Evolutionary conservation across 1,284 basidiomycete genomes (phyloP).

Genomic region (Cutaneotrichosporon mucoides): DNA sequence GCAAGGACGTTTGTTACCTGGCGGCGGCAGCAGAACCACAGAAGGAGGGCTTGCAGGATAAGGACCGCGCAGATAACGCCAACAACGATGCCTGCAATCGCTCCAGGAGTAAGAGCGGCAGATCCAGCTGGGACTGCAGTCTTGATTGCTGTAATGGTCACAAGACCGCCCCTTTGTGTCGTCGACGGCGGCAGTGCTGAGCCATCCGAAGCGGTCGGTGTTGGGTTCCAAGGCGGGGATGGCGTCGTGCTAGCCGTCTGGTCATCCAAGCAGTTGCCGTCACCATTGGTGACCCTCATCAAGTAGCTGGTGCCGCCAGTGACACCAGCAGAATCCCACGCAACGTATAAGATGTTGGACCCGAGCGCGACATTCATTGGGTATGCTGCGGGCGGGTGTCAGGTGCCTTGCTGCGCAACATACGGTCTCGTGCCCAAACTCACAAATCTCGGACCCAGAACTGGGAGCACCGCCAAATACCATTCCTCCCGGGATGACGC

Average conservation of each 20-base stretch:
- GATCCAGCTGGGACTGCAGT: background rate
- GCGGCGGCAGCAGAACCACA: slow-evolving; percentile 43
- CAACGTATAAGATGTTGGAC: slow-evolving; percentile 32
- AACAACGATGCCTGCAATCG: slow-evolving; percentile 41
- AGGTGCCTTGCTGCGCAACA: background rate
- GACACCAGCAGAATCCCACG: slow-evolving; percentile 28
- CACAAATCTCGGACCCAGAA: background rate
- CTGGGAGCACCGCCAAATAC: slow-evolving; percentile 15
- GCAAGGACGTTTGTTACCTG: slow-evolving; percentile 29
- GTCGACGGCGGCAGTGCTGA: too few species aligned
- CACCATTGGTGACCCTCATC: slow-evolving; percentile 9
- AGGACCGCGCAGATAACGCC: slow-evolving; percentile 31
- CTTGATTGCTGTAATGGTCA: too few species aligned
- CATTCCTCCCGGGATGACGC: slow-evolving; percentile 42
- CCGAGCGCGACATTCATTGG: slow-evolving; percentile 35
- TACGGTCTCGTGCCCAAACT: background rate
- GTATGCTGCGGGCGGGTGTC: slow-evolving; percentile 19
- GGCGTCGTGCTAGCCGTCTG: slow-evolving; percentile 34
- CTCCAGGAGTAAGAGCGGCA: slow-evolving; percentile 15
- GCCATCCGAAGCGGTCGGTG: slow-evolving; percentile 2
- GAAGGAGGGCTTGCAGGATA: slow-evolving; percentile 27
- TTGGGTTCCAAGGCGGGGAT: slow-evolving; percentile 7
- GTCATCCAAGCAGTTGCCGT: slow-evolving; percentile 28
- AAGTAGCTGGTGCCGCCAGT: slow-evolving; percentile 35
- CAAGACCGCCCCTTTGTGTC: too few species aligned